Evolutionary conservation across 2,329 filamentous ascomycete genomes (phyloP), one percentile per base, ranked within the genome.

Genomic region (Macrophomina pseudophaseolina): DNA sequence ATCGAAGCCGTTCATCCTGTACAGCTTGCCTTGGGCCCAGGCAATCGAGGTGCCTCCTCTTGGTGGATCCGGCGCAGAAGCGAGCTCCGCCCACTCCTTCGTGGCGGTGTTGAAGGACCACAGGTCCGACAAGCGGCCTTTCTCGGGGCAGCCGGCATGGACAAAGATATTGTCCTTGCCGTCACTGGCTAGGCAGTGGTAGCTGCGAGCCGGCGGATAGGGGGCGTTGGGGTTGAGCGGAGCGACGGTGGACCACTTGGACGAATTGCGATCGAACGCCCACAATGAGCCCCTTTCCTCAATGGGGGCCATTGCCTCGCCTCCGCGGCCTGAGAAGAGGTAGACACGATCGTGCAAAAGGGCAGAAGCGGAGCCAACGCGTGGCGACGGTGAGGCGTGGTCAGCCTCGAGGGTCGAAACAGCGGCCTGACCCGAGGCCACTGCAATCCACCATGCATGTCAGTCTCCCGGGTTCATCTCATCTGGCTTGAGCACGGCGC

Each of bases 1-100:
- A 75, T 94, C 91, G 71, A 90, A 94, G 0, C 93, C 93, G 68
- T 92, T 91, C 81, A 93, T 94, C 33, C 92, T 86, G 79, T 90
- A 96, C 6, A 97, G 76, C 30, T 87, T 85, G 30, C 86, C 87
- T 64, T 85, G 84, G 52, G 84, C 84, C 63, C 89, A 84, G 1
- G 89, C 87, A 32, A 96, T 87, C 4, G 87, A 86, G 0, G 90
- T 81, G 1, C 91, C 92, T 28, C 88, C 88, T 56, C 92, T 84
- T 0, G 86, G 80, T 7, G 89, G 86, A 0, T 85, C 89, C 0
- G 91, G 91, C 0, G 91, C 92, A 7, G 86, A 77, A 0, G 89
- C 84, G 14, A 92, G 82, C 72, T 90, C 83, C 46, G 83, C 87
- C 93, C 93, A 97, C 1, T 83, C 81, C 64, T 83, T 81, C 7